Percentiles rank a stretch among this genome's conserved stretches.
These are phyloP conservation scores for Rhodocollybia butyracea DNA, from an alignment of 768 basidiomycete species.

Conservation along the genomic window DNA sequence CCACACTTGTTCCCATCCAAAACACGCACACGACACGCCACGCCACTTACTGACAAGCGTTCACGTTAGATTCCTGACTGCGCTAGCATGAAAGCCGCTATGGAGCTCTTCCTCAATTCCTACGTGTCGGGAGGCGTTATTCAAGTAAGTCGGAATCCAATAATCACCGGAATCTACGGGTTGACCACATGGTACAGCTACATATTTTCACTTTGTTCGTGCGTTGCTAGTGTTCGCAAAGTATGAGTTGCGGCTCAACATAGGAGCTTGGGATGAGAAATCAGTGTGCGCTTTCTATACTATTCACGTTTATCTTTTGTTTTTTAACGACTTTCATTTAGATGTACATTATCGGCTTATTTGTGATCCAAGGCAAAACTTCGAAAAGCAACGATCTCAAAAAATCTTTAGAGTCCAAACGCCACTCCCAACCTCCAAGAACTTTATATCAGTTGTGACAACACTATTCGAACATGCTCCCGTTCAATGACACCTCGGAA, in stretches of 20 bases:
- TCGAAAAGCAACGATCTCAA: background rate
- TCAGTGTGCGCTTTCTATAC: constrained; percentile 38
- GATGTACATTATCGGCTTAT: constrained; percentile 45
- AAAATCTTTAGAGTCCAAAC: background rate
- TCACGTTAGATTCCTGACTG: constrained; percentile 21
- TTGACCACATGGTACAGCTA: constrained; percentile 25
- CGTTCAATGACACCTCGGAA: background rate
- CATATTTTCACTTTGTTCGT: constrained; percentile 46
- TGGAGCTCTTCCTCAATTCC: constrained; percentile 32
- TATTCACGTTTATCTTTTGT: background rate
- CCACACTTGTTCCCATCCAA: constrained; percentile 7
- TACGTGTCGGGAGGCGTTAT: constrained; percentile 40
- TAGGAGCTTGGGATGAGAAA: constrained; percentile 51
- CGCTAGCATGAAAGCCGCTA: constrained; percentile 25
- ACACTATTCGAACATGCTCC: constrained; percentile 1
- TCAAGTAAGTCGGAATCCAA: constrained; percentile 24
- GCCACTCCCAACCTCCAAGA: background rate
- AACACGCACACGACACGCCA: too few relatives aligned
- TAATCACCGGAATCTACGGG: background rate
- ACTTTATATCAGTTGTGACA: background rate
- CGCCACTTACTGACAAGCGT: background rate
- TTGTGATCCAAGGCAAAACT: constrained; percentile 33
- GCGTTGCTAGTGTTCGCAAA: constrained; percentile 43
- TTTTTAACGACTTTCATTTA: constrained; percentile 14
- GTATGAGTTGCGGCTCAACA: constrained; percentile 42